Evolutionary conservation across 2,329 filamentous ascomycete genomes (phyloP), one percentile per base, ranked within the genome.

Genomic region (Scleromitrula shiraiana): DNA sequence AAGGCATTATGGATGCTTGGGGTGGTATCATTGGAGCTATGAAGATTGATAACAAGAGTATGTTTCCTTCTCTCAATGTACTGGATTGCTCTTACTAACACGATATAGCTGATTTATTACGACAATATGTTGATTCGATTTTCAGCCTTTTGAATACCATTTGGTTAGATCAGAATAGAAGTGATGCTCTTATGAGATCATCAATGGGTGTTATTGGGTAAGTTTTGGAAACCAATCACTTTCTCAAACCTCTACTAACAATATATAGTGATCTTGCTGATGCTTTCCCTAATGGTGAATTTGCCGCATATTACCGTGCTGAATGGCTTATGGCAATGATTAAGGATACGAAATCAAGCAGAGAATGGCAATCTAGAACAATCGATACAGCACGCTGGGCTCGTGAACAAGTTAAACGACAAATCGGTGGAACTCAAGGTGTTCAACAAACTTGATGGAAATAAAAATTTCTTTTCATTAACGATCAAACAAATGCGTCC

Each of bases 1-100:
- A 98, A 65, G 93, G 91, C 59, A 97, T 98, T 58, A 95, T 97
- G 84, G 93, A 98, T 74, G 93, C 93, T 27, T 98, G 94, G 90
- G 89, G 90, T 61, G 93, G 93, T 57, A 93, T 95, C 57, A 89
- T 98, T 64, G 82, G 91, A 66, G 89, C 93, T 45, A 89, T 97
- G 84, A 95, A 93, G 74, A 70, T 76, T 43, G 87, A 83, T 62
- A 73, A 73, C 62, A 91, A 91, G 74, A 82, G 83, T 85, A 68
- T 67, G 80, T 70, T 15, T 40, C 15, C n/a, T 19, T 6, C 4
- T 15, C 7, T 15, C 19, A 24, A 9, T 15, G 32, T 20, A 42
- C 9, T 30, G 8, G 3, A 36, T 12, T 15, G 15, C 22, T 45
- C 15, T 27, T 56, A 43, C 67, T 70, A 59, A 64, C 44, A 49